Percentiles rank a stretch among this genome's conserved stretches.
Conservation (phyloP, 768 basidiomycete genomes). For the Termitomyces sp. region DNA sequence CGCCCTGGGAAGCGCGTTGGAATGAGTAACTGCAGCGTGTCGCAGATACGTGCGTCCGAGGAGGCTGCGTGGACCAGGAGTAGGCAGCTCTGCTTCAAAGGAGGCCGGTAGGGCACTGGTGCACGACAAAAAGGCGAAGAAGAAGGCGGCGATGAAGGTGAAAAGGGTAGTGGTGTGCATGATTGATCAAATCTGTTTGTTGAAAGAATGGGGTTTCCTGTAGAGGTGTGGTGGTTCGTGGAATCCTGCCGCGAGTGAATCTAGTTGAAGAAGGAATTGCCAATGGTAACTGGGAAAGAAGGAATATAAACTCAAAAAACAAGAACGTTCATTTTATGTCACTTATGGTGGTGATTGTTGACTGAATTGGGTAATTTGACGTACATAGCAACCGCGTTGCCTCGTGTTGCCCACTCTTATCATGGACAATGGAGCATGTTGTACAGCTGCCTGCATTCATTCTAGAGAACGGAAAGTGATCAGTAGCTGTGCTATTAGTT, state of each 20-base stretch:
- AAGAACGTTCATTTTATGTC: neutral
- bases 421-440: too few species aligned
- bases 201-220: constrained; percentile 1
- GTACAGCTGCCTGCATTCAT: too few species aligned
- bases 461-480: too few species aligned
- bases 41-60: constrained; percentile 19
- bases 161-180: constrained; percentile 26
- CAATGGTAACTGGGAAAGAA: neutral
- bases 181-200: constrained; percentile 30
- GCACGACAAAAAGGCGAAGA: constrained; percentile 33
- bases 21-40: constrained; percentile 3
- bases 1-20: neutral
- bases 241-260: constrained; percentile 10
- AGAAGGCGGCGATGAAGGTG: constrained; percentile 26
- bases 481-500: neutral
- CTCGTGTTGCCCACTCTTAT: too few species aligned
- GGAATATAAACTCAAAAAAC: neutral
- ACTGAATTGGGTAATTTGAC: too few species aligned
- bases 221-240: constrained; percentile 3
- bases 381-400: too few species aligned
- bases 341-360: too few species aligned
- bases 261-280: too few species aligned
- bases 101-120: constrained; percentile 30
- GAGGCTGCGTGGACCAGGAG: constrained; percentile 17
- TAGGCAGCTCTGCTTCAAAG: neutral